Evolutionary conservation across 495 filamentous ascomycete genomes (phyloP).

Genomic region (Trichoderma parareesei): DNA sequence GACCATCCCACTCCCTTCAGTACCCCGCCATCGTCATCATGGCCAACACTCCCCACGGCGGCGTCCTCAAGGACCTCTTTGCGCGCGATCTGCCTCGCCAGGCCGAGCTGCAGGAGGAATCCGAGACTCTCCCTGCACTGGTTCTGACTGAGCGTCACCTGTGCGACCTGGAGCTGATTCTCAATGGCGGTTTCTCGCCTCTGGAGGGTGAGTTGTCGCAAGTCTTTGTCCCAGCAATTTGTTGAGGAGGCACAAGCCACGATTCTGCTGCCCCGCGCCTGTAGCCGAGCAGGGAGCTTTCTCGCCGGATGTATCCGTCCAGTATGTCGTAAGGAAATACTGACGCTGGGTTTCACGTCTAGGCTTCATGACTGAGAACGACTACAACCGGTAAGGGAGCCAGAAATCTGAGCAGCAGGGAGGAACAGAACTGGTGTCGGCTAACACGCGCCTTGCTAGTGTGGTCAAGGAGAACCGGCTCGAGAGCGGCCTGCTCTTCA

Average conservation of each 20-base stretch:
- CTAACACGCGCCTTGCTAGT: slow-evolving; percentile 36
- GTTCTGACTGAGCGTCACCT: slow-evolving; percentile 85
- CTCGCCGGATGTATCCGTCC: too few species aligned
- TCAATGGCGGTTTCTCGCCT: slow-evolving; percentile 94
- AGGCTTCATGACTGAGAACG: slow-evolving; percentile 96
- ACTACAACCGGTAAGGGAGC: slow-evolving; percentile 72
- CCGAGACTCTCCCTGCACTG: slow-evolving; percentile 78
- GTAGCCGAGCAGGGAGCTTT: background rate
- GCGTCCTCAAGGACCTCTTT: slow-evolving; percentile 92
- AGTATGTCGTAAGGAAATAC: background rate
- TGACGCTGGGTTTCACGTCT: slow-evolving; percentile 13
- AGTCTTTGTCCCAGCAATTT: background rate
- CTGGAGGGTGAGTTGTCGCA: slow-evolving; percentile 69
- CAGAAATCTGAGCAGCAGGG: background rate
- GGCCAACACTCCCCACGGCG: slow-evolving; percentile 83
- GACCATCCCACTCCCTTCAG: background rate
- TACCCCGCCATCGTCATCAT: slow-evolving; percentile 25
- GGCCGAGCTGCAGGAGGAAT: slow-evolving; percentile 67
- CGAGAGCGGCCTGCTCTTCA: slow-evolving; percentile 84
- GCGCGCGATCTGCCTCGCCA: slow-evolving; percentile 80
- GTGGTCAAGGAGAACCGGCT: slow-evolving; percentile 83
- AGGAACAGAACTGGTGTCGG: slow-evolving; percentile 14
- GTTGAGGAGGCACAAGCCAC: background rate
- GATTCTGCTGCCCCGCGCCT: slow-evolving; percentile 2
- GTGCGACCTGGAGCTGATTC: slow-evolving; percentile 91